Evolutionary conservation across 2,329 filamentous ascomycete genomes (phyloP).

Genomic region (Coniella vitis): DNA sequence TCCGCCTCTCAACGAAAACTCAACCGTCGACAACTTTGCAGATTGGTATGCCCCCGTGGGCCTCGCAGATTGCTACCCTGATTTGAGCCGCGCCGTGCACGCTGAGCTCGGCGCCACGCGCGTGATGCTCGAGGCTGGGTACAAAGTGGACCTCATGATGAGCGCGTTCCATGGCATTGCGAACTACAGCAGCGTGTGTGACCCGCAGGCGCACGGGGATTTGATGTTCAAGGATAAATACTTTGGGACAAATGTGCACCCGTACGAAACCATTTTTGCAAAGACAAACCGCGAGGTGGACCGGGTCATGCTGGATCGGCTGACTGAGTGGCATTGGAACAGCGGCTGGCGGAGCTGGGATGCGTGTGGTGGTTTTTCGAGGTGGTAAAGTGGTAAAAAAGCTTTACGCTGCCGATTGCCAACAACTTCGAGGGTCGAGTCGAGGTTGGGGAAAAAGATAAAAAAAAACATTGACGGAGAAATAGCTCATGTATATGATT

Average conservation of each 20-base stretch:
- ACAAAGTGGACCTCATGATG: conserved; percentile 29
- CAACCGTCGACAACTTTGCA: conserved; percentile 22
- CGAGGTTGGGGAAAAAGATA: too few species aligned
- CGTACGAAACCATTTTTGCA: conserved; percentile 30
- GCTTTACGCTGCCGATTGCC: not conserved
- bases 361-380: conserved; percentile 15
- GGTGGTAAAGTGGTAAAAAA: not conserved
- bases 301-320: conserved; percentile 20
- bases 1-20: conserved; percentile 11
- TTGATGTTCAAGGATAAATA: conserved; percentile 23
- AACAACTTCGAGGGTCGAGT: too few species aligned
- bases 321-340: conserved; percentile 25
- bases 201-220: conserved; percentile 18
- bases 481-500: too few species aligned
- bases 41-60: conserved; percentile 21
- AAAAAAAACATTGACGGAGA: too few species aligned
- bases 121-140: conserved; percentile 24
- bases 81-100: conserved; percentile 22
- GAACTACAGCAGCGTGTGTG: conserved; percentile 20
- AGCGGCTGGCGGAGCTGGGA: conserved; percentile 21
- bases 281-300: conserved; percentile 27
- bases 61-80: conserved; percentile 25
- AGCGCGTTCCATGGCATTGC: conserved; percentile 22
- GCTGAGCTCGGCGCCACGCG: conserved; percentile 27
- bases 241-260: conserved; percentile 28